Conservation (phyloP, 148 eudicot species). For the Chenopodium quinoa region DNA sequence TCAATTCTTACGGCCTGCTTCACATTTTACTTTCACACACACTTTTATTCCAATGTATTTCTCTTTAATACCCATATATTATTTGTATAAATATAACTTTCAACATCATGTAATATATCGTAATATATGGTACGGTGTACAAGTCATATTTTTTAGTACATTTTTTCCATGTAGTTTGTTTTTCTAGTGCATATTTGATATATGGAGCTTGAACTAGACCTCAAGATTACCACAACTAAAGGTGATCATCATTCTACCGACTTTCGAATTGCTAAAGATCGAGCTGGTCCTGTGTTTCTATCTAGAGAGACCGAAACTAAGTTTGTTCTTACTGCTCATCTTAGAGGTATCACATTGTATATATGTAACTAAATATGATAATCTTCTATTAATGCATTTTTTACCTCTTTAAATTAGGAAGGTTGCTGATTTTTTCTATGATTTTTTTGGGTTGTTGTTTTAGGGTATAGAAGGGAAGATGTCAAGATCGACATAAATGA, state of each 20-base stretch:
- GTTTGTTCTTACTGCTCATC: constrained; percentile 65
- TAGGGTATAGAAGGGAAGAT: constrained; percentile 50
- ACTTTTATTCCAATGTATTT: neutral
- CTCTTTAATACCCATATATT: neutral
- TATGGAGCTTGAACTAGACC: constrained; percentile 67
- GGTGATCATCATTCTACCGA: constrained; percentile 46
- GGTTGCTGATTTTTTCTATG: neutral
- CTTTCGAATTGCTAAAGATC: constrained; percentile 45
- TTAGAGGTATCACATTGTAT: constrained; percentile 42
- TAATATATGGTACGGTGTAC: neutral
- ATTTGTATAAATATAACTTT: neutral
- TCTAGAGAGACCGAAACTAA: constrained; percentile 53
- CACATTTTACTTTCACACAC: neutral
- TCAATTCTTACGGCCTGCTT: neutral
- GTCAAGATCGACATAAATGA: constrained; percentile 61
- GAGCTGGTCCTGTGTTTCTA: constrained; percentile 44
- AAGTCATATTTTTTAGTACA: neutral
- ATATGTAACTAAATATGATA: neutral
- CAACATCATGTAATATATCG: neutral
- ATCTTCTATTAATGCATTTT: neutral
- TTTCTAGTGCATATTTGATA: neutral
- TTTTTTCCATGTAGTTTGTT: neutral
- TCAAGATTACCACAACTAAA: constrained; percentile 43
- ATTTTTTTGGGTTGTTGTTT: neutral
- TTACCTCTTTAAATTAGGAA: neutral